Evolutionary conservation across 1,284 basidiomycete species (phyloP).

Genomic region (Inonotus obliquus): DNA sequence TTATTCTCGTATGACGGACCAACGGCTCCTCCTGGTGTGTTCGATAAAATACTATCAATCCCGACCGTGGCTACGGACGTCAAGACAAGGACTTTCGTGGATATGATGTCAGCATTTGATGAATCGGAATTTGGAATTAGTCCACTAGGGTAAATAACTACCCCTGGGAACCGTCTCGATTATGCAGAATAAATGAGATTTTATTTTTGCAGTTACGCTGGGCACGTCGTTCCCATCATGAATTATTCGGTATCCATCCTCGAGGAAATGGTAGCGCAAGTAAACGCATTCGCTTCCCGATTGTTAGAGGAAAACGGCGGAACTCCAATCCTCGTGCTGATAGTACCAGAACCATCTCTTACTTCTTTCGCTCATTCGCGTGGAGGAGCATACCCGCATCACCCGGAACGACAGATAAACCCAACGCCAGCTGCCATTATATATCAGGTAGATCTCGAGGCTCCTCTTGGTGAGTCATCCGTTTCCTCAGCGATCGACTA

Average conservation of each 20-base stretch:
- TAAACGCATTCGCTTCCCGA: neutral
- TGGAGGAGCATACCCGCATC: constrained; percentile 16
- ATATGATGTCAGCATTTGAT: constrained; percentile 6
- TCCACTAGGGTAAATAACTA: constrained; percentile 5
- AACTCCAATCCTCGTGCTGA: constrained; percentile 3
- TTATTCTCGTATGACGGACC: constrained; percentile 15
- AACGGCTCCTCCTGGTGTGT: constrained; percentile 5
- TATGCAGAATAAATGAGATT: neutral
- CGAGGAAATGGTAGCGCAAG: constrained; percentile 2
- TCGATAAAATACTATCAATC: constrained; percentile 5
- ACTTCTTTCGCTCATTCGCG: constrained; percentile 5
- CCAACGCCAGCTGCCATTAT: neutral
- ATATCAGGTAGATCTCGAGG: neutral
- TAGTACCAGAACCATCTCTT: constrained; percentile 8
- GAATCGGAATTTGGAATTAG: constrained; percentile 7
- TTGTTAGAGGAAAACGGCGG: neutral
- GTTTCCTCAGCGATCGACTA: too few species aligned
- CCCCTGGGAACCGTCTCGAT: neutral
- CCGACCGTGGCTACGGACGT: neutral
- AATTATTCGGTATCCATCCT: constrained; percentile 11
- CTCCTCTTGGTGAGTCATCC: neutral
- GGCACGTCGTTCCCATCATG: constrained; percentile 10
- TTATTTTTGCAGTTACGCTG: neutral
- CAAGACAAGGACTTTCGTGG: constrained; percentile 3
- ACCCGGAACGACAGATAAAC: neutral